phyloP scores from a whole-genome alignment of 257 asterid species.

The Petrea volubilis region DNA sequence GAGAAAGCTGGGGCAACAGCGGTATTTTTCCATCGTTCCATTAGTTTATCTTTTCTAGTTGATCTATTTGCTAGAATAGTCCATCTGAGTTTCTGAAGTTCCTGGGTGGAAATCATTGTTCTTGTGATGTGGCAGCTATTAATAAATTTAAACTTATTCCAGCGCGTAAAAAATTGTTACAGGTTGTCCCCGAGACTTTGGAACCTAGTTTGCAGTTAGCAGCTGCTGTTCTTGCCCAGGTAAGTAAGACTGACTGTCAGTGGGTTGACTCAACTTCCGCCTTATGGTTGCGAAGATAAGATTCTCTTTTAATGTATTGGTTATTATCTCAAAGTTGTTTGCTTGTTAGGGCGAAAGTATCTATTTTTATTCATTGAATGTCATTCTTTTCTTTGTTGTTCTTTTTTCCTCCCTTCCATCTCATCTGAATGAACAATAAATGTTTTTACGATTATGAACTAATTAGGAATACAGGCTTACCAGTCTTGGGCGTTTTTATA shows the following conservation, averaged over 20 bases:
- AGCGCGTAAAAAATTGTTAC: conserved; percentile 6
- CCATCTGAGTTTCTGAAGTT: not conserved
- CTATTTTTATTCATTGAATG: not conserved
- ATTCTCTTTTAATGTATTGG: not conserved
- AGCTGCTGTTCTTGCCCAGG: conserved; percentile 83
- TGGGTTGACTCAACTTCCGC: not conserved
- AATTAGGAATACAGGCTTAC: too few species aligned
- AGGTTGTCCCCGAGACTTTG: conserved; percentile 89
- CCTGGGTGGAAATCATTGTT: not conserved
- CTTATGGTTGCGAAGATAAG: not conserved
- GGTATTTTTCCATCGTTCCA: conserved; percentile 39
- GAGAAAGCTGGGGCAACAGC: conserved; percentile 91
- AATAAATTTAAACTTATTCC: not conserved
- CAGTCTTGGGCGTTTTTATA: too few species aligned
- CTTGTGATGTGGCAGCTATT: not conserved
- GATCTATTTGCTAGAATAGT: not conserved
- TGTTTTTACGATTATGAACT: too few species aligned
- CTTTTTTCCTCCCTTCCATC: not conserved
- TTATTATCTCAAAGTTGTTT: not conserved
- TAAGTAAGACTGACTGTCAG: conserved; percentile 35
- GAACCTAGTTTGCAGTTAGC: conserved; percentile 87
- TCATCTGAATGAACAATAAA: not conserved
- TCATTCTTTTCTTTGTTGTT: not conserved
- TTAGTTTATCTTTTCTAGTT: not conserved
- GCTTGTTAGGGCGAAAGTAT: not conserved